Evolutionary conservation across 2,329 filamentous ascomycete species (phyloP).

Genomic region (Neonectria magnoliae): DNA sequence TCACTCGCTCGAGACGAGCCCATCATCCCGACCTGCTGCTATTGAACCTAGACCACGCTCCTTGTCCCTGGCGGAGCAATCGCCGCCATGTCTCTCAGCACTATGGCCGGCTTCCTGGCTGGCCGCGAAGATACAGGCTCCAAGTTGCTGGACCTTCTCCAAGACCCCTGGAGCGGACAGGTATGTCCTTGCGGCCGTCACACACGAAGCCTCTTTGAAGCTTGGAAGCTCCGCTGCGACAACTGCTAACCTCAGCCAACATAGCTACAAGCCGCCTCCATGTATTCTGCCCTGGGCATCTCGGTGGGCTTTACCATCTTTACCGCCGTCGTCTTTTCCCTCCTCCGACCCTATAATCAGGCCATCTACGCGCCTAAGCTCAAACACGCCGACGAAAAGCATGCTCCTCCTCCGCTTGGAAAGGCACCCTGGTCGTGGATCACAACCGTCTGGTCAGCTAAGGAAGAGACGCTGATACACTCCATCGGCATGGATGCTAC

Average conservation of each 20-base stretch:
- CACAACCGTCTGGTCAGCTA: constrained; percentile 78
- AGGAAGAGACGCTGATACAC: constrained; percentile 80
- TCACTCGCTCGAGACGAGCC: neutral
- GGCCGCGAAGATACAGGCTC: constrained; percentile 47
- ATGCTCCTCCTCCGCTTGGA: constrained; percentile 86
- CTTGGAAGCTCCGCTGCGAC: neutral
- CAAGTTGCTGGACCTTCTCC: constrained; percentile 59
- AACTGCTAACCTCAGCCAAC: constrained; percentile 18
- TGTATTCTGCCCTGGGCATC: constrained; percentile 82
- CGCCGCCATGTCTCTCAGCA: constrained; percentile 36
- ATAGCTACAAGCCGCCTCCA: constrained; percentile 57
- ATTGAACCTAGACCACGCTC: constrained; percentile 16
- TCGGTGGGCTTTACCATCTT: constrained; percentile 79
- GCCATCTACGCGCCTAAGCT: constrained; percentile 94
- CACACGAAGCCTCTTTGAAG: neutral
- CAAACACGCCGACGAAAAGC: constrained; percentile 90
- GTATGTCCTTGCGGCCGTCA: constrained; percentile 45
- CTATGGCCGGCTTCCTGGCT: constrained; percentile 22
- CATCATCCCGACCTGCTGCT: neutral
- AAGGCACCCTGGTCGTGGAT: constrained; percentile 92
- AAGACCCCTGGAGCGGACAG: constrained; percentile 60
- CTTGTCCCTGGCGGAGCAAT: constrained; percentile 40
- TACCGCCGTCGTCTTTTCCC: constrained; percentile 84
- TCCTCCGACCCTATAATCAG: constrained; percentile 89
- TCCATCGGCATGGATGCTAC: constrained; percentile 91